Conservation (phyloP, 805 yeast genomes). For the Candida peoriensis region DNA sequence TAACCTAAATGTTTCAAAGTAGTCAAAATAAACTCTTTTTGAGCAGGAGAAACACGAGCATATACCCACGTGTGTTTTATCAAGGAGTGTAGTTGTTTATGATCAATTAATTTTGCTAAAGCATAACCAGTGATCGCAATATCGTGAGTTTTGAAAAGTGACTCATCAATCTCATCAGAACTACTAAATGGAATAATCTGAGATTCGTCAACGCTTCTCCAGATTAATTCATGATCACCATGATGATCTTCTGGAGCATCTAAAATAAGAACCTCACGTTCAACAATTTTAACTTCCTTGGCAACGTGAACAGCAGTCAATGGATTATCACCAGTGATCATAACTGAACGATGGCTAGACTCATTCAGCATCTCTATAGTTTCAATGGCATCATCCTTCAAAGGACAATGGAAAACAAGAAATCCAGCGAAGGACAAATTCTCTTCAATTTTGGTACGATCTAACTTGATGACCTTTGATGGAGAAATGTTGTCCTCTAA, state of each 20-base stretch:
- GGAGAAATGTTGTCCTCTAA: slow-evolving; percentile 48
- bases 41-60: slow-evolving; percentile 95
- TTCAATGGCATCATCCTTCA: slow-evolving; percentile 88
- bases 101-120: slow-evolving; percentile 57
- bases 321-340: slow-evolving; percentile 99
- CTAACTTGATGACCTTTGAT: slow-evolving; percentile 49
- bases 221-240: slow-evolving; percentile 55
- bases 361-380: slow-evolving; percentile 90
- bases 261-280: slow-evolving; percentile 76
- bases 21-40: slow-evolving; percentile 86
- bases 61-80: slow-evolving; percentile 93
- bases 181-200: slow-evolving; percentile 63
- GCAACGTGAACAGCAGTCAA: slow-evolving; percentile 98
- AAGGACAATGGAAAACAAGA: slow-evolving; percentile 94
- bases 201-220: slow-evolving; percentile 83
- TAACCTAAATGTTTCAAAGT: slow-evolving; percentile 85
- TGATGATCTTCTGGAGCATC: slow-evolving; percentile 78
- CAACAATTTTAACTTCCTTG: slow-evolving; percentile 82
- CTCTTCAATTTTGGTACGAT: slow-evolving; percentile 73
- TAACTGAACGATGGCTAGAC: slow-evolving; percentile 90
- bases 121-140: slow-evolving; percentile 94
- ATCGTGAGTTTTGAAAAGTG: slow-evolving; percentile 63
- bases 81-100: slow-evolving; percentile 63
- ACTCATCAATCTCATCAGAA: slow-evolving; percentile 47
- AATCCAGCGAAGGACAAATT: slow-evolving; percentile 82